Percentiles rank a stretch among this genome's conserved stretches.
These are phyloP conservation scores for Calonectria henricotiae DNA, from an alignment of 2,329 filamentous ascomycete species.

Conservation along the genomic window DNA sequence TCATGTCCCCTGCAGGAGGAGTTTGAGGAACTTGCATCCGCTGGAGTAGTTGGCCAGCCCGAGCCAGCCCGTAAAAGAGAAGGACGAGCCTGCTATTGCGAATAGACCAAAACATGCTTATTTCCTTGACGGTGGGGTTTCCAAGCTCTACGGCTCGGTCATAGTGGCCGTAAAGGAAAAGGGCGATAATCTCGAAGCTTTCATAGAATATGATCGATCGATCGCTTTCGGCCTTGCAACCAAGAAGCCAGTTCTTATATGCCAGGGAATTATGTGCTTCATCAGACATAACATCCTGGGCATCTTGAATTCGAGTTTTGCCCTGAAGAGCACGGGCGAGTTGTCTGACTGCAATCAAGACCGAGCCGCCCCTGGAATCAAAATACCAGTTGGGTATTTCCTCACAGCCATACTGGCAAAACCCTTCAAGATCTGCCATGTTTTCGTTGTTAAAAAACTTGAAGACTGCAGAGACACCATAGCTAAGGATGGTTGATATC, in stretches of 20 bases:
- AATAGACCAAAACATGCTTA: conserved; percentile 72
- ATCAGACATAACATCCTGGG: conserved; percentile 76
- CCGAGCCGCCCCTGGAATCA: conserved; percentile 80
- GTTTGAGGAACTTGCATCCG: conserved; percentile 66
- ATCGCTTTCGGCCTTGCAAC: conserved; percentile 72
- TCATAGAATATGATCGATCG: conserved; percentile 80
- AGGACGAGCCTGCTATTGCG: conserved; percentile 72
- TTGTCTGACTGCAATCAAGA: conserved; percentile 79
- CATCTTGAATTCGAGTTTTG: conserved; percentile 73
- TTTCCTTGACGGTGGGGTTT: conserved; percentile 64
- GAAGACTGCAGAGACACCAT: conserved; percentile 77
- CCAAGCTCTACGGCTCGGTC: conserved; percentile 73
- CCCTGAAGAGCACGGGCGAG: conserved; percentile 80
- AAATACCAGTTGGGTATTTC: conserved; percentile 82
- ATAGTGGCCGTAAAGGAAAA: conserved; percentile 77
- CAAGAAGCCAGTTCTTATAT: conserved; percentile 74
- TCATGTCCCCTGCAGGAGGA: conserved; percentile 60
- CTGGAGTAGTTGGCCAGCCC: conserved; percentile 69
- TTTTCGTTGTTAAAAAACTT: conserved; percentile 82
- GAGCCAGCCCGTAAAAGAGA: conserved; percentile 74
- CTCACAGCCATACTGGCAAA: conserved; percentile 80
- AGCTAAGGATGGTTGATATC: conserved; percentile 80
- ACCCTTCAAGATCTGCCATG: conserved; percentile 78
- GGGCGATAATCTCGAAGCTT: conserved; percentile 74
- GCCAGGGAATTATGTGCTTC: conserved; percentile 73